Conservation (phyloP, 106 monocot genomes). For the Platanthera guangdongensis region DNA sequence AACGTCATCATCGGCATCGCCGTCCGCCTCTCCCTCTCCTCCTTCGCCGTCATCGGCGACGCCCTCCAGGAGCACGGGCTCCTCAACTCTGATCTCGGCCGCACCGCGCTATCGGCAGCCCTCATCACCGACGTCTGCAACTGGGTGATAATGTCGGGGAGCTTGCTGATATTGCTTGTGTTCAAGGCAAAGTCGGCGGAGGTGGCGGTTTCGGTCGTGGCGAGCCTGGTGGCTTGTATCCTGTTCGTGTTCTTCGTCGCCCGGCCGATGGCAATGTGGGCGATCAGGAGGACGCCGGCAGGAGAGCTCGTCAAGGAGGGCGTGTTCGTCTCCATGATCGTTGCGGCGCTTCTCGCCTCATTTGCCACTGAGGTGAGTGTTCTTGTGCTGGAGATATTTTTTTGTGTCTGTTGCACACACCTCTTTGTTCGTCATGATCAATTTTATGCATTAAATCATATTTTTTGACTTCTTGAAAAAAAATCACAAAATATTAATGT, state of each 20-base stretch:
- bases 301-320: constrained; percentile 25
- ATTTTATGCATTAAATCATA: too few species aligned
- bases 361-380: constrained; percentile 15
- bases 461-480: too few species aligned
- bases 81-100: constrained; percentile 46
- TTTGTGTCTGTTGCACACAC: too few species aligned
- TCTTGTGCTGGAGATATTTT: too few species aligned
- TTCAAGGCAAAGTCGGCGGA: neutral
- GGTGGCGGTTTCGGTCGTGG: constrained; percentile 1
- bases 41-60: constrained; percentile 32
- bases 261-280: constrained; percentile 9
- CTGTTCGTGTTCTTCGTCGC: constrained; percentile 10
- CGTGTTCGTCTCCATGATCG: constrained; percentile 13
- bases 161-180: neutral
- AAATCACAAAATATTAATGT: too few species aligned
- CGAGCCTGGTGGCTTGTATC: constrained; percentile 4
- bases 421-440: too few species aligned
- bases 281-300: constrained; percentile 15
- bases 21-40: constrained; percentile 28
- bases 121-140: constrained; percentile 33
- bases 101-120: constrained; percentile 33
- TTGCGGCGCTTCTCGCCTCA: constrained; percentile 21
- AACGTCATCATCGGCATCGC: constrained; percentile 17
- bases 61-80: constrained; percentile 43
- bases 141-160: constrained; percentile 10